Percentiles rank a stretch among this genome's conserved stretches.
These are phyloP conservation scores for Globisporangium cystogenes DNA, from an alignment of 352 stramenopile species.

Conservation along the genomic window DNA sequence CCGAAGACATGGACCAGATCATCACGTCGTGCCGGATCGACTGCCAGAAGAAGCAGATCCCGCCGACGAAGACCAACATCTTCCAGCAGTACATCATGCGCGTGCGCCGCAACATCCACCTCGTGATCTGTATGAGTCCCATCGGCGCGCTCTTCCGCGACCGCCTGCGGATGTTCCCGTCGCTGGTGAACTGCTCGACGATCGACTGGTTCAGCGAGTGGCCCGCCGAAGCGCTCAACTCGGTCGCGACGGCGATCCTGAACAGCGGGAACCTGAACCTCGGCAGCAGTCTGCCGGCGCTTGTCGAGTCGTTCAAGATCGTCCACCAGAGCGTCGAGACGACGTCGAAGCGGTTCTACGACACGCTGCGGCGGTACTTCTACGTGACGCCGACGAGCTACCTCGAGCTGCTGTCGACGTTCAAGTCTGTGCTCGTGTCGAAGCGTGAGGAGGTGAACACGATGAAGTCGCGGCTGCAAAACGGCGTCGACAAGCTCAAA, in stretches of 20 bases:
- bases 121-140: constrained; percentile 88
- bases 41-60: constrained; percentile 89
- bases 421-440: constrained; percentile 82
- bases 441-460: constrained; percentile 90
- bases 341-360: constrained; percentile 82
- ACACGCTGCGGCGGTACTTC: constrained; percentile 82
- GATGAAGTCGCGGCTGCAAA: constrained; percentile 79
- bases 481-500: constrained; percentile 84
- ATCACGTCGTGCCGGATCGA: constrained; percentile 87
- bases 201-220: constrained; percentile 90
- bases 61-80: constrained; percentile 93
- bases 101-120: constrained; percentile 89
- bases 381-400: constrained; percentile 94
- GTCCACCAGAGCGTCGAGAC: constrained; percentile 90
- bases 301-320: constrained; percentile 85
- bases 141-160: constrained; percentile 78
- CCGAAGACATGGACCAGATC: constrained; percentile 92
- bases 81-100: constrained; percentile 93
- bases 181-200: constrained; percentile 82
- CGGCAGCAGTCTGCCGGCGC: constrained; percentile 31
- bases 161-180: constrained; percentile 84
- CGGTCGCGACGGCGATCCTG: constrained; percentile 81
- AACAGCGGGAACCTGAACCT: constrained; percentile 71
- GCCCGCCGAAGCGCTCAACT: constrained; percentile 81
- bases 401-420: constrained; percentile 89